Conservation (phyloP, 164 flowering plant species). For the Sextonia rubra region DNA sequence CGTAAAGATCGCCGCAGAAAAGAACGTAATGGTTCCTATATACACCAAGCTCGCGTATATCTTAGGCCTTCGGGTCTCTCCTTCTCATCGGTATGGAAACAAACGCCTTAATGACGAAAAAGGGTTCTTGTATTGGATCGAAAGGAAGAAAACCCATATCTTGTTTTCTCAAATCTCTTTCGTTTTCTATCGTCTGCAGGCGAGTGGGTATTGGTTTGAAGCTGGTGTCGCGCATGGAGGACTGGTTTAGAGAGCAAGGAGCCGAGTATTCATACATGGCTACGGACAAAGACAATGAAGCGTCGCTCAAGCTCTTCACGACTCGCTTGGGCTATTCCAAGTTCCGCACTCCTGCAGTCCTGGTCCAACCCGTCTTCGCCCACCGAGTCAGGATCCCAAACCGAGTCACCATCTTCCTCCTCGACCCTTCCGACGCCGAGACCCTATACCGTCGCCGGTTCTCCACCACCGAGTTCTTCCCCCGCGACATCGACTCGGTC, state of each 20-base stretch:
- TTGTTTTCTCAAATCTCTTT: neutral
- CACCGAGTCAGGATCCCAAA: conserved; percentile 44
- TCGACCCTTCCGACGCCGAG: conserved; percentile 67
- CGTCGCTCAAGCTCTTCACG: conserved; percentile 80
- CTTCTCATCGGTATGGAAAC: conserved; percentile 58
- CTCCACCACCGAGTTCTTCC: conserved; percentile 92
- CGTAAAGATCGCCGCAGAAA: conserved; percentile 16
- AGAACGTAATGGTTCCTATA: conserved; percentile 36
- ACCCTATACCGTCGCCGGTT: conserved; percentile 62
- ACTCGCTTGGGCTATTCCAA: conserved; percentile 70
- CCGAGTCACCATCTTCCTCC: conserved; percentile 40
- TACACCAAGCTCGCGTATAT: conserved; percentile 84
- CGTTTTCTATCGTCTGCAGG: conserved; percentile 32
- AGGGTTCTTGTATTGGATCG: neutral
- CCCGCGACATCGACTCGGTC: conserved; percentile 80
- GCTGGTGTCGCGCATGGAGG: conserved; percentile 57
- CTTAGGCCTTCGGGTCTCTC: conserved; percentile 92
- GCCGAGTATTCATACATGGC: conserved; percentile 93
- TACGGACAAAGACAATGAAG: conserved; percentile 77
- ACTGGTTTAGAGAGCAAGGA: conserved; percentile 77
- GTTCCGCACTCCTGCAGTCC: conserved; percentile 79
- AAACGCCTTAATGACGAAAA: neutral
- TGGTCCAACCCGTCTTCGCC: conserved; percentile 91
- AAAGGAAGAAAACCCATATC: neutral
- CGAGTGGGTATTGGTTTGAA: conserved; percentile 78